Evolutionary conservation across 2,329 filamentous ascomycete species (phyloP).

Genomic region (Pseudonectria foliicola): DNA sequence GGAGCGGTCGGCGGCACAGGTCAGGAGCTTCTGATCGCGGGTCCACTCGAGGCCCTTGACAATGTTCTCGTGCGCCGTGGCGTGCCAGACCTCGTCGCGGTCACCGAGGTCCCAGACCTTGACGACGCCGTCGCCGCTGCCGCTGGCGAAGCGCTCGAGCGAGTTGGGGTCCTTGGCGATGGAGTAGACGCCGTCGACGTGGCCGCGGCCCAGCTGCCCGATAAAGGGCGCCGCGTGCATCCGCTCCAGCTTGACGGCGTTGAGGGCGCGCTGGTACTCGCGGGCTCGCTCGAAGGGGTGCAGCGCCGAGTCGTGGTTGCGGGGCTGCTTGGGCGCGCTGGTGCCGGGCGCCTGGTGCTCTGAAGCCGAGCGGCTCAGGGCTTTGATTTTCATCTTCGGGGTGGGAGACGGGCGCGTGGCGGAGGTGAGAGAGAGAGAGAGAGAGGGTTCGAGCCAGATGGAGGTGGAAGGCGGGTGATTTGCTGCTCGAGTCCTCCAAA

Average conservation of each 20-base stretch:
- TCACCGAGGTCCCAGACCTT: slow-evolving; percentile 83
- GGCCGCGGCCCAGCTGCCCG: slow-evolving; percentile 77
- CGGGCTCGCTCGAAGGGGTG: slow-evolving; percentile 88
- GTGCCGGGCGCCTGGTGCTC: slow-evolving; percentile 61
- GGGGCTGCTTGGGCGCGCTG: slow-evolving; percentile 56
- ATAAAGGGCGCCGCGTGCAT: slow-evolving; percentile 77
- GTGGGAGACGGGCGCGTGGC: too few species aligned
- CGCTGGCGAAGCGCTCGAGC: slow-evolving; percentile 69
- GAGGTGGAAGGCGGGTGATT: not conserved
- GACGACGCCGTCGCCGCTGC: slow-evolving; percentile 84
- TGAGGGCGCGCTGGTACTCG: slow-evolving; percentile 54
- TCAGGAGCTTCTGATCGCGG: slow-evolving; percentile 73
- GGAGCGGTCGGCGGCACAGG: slow-evolving; percentile 77
- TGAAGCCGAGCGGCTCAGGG: slow-evolving; percentile 57
- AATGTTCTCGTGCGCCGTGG: slow-evolving; percentile 83
- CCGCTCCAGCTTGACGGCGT: slow-evolving; percentile 86
- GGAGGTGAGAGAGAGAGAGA: too few species aligned
- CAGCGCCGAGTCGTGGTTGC: slow-evolving; percentile 74
- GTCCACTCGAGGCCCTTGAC: slow-evolving; percentile 92
- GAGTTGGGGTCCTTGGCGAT: slow-evolving; percentile 74
- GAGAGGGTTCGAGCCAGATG: too few species aligned
- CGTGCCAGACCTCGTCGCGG: slow-evolving; percentile 67
- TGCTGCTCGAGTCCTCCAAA: slow-evolving; percentile 1
- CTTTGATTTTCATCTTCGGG: slow-evolving; percentile 53
- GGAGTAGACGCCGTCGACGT: slow-evolving; percentile 80